Evolutionary conservation across 495 filamentous ascomycete species (phyloP).

Genomic region (Aspergillus bertholletiae): DNA sequence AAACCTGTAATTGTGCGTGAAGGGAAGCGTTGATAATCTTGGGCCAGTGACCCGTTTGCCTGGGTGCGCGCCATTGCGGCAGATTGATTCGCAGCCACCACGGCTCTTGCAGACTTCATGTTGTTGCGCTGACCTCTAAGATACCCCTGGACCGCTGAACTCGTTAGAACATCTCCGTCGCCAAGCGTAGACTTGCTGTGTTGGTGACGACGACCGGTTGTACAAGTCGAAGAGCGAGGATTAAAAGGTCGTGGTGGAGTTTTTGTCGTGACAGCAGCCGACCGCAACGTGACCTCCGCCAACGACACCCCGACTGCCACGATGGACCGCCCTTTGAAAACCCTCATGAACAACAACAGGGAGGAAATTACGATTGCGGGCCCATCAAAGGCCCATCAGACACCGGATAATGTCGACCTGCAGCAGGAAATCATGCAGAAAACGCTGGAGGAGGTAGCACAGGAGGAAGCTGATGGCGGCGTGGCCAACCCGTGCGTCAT

Average conservation of each 20-base stretch:
- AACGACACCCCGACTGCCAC: conserved; percentile 4
- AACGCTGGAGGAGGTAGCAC: conserved; percentile 41
- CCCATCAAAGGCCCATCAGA: conserved; percentile 9
- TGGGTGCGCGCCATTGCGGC: conserved; percentile 26
- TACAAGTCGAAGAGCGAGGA: background rate
- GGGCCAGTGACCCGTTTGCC: conserved; percentile 15
- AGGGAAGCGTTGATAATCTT: conserved; percentile 14
- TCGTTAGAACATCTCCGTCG: conserved; percentile 10
- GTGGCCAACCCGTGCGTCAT: conserved; percentile 46
- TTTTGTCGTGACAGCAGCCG: conserved; percentile 12
- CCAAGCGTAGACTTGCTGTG: background rate
- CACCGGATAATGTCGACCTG: conserved; percentile 40
- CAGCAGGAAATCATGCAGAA: conserved; percentile 41
- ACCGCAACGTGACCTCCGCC: conserved; percentile 20
- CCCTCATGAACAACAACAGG: background rate
- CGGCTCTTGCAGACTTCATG: conserved; percentile 42
- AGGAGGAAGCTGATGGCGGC: conserved; percentile 30
- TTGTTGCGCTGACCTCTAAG: conserved; percentile 5
- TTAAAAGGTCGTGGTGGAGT: conserved; percentile 9
- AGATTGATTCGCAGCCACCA: conserved; percentile 29
- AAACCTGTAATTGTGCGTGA: conserved; percentile 68
- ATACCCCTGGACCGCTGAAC: background rate
- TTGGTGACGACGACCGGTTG: background rate
- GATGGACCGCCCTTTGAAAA: background rate
- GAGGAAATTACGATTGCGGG: background rate